These are phyloP conservation scores for Amphirosellinia nigrospora DNA, from an alignment of 495 filamentous ascomycete genomes.

Conservation along the genomic window DNA sequence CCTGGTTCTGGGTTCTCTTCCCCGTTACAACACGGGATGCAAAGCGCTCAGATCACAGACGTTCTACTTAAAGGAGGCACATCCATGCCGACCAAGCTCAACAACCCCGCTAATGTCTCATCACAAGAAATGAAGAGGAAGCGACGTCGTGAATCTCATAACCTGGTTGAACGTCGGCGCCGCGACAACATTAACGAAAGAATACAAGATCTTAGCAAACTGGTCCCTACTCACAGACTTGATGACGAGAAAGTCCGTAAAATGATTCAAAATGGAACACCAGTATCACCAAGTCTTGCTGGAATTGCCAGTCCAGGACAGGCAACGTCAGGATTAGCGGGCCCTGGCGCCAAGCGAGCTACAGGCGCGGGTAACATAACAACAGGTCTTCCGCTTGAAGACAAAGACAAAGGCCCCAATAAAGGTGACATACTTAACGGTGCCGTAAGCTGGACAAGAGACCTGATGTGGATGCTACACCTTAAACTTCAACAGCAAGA, in stretches of 20 bases:
- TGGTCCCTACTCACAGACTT: conserved; percentile 89
- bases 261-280: conserved; percentile 86
- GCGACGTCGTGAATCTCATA: conserved; percentile 90
- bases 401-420: conserved; percentile 98
- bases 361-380: conserved; percentile 81
- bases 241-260: conserved; percentile 98
- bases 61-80: conserved; percentile 58
- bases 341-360: conserved; percentile 81
- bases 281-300: conserved; percentile 79
- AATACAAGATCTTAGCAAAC: conserved; percentile 92
- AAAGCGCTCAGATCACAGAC: conserved; percentile 57
- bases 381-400: conserved; percentile 86
- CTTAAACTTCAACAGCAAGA: conserved; percentile 87
- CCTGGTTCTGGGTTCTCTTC: conserved; percentile 83
- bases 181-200: conserved; percentile 98
- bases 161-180: conserved; percentile 90
- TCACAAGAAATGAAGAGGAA: conserved; percentile 92
- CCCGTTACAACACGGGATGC: conserved; percentile 58
- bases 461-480: conserved; percentile 95
- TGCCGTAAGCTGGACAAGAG: conserved; percentile 93
- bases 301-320: conserved; percentile 66
- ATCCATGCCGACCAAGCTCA: conserved; percentile 62
- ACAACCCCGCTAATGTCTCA: conserved; percentile 56
- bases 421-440: conserved; percentile 99
- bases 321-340: conserved; percentile 89